Percentiles rank a stretch among this genome's conserved stretches.
Evolutionary conservation across 192 early-diverging fungal genomes (phyloP).

Genomic region (Spizellomyces punctatus): DNA sequence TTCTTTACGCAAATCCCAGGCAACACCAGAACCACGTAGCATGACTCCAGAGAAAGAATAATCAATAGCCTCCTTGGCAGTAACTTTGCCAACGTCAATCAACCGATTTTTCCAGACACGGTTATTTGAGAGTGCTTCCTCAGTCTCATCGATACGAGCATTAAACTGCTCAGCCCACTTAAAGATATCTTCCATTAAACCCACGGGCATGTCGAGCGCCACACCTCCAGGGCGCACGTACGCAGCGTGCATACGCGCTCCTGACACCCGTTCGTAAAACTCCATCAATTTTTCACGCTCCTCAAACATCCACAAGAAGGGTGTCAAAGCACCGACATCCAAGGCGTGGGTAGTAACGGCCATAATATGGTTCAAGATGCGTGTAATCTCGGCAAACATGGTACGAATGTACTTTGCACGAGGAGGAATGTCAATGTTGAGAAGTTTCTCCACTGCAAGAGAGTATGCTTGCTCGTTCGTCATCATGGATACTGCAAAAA

Average conservation of each 20-base stretch:
- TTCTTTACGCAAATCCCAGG: constrained; percentile 93
- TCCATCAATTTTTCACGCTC: constrained; percentile 99
- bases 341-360: constrained; percentile 94
- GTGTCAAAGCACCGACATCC: constrained; percentile 97
- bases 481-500: constrained; percentile 88
- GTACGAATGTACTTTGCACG: constrained; percentile 95
- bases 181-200: constrained; percentile 94
- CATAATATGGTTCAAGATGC: constrained; percentile 98
- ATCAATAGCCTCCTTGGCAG: constrained; percentile 85
- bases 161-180: constrained; percentile 90
- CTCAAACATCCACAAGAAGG: constrained; percentile 99
- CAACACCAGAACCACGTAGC: constrained; percentile 90
- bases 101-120: constrained; percentile 94
- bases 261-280: constrained; percentile 98
- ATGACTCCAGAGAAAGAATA: constrained; percentile 94
- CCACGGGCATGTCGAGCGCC: constrained; percentile 87
- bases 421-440: constrained; percentile 94
- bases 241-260: constrained; percentile 97
- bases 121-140: constrained; percentile 90
- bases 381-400: constrained; percentile 96
- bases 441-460: constrained; percentile 94
- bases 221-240: constrained; percentile 98
- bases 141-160: constrained; percentile 89
- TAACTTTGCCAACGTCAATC: constrained; percentile 83
- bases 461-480: constrained; percentile 98